Evolutionary conservation across 805 yeast genomes (phyloP).

Genomic region (Myxozyma geophila): DNA sequence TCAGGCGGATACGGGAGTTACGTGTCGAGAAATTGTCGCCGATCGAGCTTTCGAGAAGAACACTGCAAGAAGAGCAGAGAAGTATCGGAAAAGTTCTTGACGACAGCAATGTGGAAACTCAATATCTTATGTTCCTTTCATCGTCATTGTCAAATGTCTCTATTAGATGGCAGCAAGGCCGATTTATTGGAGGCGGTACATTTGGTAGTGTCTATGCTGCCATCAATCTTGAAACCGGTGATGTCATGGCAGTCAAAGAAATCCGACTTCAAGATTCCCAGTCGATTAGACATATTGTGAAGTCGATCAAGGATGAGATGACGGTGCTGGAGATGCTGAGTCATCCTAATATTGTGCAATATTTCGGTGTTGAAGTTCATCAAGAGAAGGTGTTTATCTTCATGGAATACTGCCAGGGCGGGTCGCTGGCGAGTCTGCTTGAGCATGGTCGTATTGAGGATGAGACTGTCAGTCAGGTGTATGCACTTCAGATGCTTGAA

Average conservation of each 20-base stretch:
- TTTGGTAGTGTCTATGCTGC: slow-evolving; percentile 95
- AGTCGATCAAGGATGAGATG: slow-evolving; percentile 94
- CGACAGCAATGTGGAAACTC: slow-evolving; percentile 83
- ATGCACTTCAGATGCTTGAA: slow-evolving; percentile 89
- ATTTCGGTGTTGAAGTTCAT: slow-evolving; percentile 96
- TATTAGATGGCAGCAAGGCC: slow-evolving; percentile 96
- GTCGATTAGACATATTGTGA: slow-evolving; percentile 79
- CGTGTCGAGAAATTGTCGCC: slow-evolving; percentile 66
- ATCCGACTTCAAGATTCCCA: slow-evolving; percentile 87
- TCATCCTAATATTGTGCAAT: slow-evolving; percentile 96
- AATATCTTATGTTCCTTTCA: slow-evolving; percentile 81
- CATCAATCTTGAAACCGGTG: slow-evolving; percentile 90
- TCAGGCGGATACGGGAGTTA: slow-evolving; percentile 65
- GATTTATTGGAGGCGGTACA: slow-evolving; percentile 91
- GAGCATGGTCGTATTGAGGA: slow-evolving; percentile 95
- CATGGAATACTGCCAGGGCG: slow-evolving; percentile 98
- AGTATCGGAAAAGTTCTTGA: slow-evolving; percentile 88
- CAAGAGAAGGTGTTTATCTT: slow-evolving; percentile 92
- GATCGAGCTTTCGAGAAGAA: slow-evolving; percentile 63
- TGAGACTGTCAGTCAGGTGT: slow-evolving; percentile 87
- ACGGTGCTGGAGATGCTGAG: slow-evolving; percentile 90
- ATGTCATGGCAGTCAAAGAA: slow-evolving; percentile 95
- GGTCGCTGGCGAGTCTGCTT: slow-evolving; percentile 81
- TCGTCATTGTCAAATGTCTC: slow-evolving; percentile 87
- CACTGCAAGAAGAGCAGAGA: slow-evolving; percentile 51